Conservation (phyloP, 2,329 filamentous ascomycete genomes). For the Penicillium sp. region DNA sequence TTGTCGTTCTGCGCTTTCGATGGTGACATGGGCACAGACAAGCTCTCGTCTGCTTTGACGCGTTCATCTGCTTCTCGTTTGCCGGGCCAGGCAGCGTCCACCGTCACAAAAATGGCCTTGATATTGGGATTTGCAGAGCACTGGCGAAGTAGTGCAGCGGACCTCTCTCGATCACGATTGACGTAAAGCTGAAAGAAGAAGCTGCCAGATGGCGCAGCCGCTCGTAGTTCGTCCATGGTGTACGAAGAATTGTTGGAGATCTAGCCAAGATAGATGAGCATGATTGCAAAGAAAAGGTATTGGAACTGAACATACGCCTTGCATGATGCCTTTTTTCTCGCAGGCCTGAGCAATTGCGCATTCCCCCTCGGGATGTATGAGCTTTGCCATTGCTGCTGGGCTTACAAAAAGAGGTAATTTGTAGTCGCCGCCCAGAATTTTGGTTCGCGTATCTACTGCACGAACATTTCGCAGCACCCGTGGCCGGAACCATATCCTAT, state of each 20-base stretch:
- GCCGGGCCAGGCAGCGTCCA: conserved; percentile 54
- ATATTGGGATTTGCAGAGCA: conserved; percentile 43
- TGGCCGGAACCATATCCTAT: conserved; percentile 58
- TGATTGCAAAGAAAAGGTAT: background rate
- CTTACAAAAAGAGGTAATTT: conserved; percentile 61
- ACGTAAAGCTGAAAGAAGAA: conserved; percentile 59
- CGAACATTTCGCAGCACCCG: conserved; percentile 58
- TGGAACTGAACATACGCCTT: conserved; percentile 44
- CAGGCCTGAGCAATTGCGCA: conserved; percentile 56
- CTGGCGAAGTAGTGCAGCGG: conserved; percentile 46
- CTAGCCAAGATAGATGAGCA: conserved; percentile 18
- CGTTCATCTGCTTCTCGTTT: conserved; percentile 59
- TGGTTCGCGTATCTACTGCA: conserved; percentile 50
- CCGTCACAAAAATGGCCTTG: conserved; percentile 52
- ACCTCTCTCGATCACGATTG: conserved; percentile 51
- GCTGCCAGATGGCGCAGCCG: conserved; percentile 39
- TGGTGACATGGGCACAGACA: conserved; percentile 46
- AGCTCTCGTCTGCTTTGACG: conserved; percentile 47
- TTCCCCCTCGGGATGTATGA: conserved; percentile 65
- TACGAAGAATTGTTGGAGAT: conserved; percentile 63
- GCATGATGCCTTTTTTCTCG: conserved; percentile 52
- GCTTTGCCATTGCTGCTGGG: conserved; percentile 62
- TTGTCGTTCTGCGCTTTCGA: conserved; percentile 49
- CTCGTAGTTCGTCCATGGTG: conserved; percentile 54
- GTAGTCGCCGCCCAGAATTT: conserved; percentile 54